A percentile compares a stretch with the other conserved stretches of the same genome.
These are phyloP conservation scores for Pseudevernia furfuracea DNA, from an alignment of 495 filamentous ascomycete species.

Conservation along the genomic window DNA sequence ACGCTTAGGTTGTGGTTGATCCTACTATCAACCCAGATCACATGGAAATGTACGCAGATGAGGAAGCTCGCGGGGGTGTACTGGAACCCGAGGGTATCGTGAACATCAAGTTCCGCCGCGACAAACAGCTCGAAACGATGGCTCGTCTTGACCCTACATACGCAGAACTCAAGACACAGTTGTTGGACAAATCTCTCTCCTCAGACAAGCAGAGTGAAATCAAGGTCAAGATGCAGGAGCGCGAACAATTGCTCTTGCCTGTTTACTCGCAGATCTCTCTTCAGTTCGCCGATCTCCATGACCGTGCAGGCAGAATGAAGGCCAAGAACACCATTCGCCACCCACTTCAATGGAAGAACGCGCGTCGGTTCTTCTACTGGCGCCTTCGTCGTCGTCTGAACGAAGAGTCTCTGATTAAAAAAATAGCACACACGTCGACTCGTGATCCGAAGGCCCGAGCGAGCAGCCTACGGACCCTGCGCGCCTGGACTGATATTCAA, in stretches of 20 bases:
- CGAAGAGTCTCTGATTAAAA: constrained; percentile 90
- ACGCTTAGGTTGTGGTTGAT: constrained; percentile 74
- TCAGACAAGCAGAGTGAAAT: constrained; percentile 66
- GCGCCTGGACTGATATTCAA: constrained; percentile 67
- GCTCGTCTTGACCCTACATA: constrained; percentile 83
- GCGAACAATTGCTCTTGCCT: constrained; percentile 81
- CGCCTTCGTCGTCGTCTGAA: constrained; percentile 92
- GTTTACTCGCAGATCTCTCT: constrained; percentile 88
- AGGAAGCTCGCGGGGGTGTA: constrained; percentile 91
- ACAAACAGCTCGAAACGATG: constrained; percentile 98
- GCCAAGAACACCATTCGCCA: constrained; percentile 90
- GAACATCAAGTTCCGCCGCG: constrained; percentile 94
- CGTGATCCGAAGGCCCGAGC: constrained; percentile 41
- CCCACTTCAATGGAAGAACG: constrained; percentile 75
- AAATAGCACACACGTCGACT: constrained; percentile 47
- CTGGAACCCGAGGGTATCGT: constrained; percentile 97
- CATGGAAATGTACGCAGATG: constrained; percentile 99
- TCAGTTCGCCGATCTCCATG: constrained; percentile 95
- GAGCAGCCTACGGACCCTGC: constrained; percentile 58
- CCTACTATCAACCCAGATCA: constrained; percentile 91
- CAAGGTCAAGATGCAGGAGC: constrained; percentile 79
- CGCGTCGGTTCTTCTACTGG: constrained; percentile 99
- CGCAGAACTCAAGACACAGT: constrained; percentile 67
- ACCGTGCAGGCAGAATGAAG: constrained; percentile 94
- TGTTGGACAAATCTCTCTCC: constrained; percentile 57